A percentile compares a stretch with the other conserved stretches of the same genome.
Evolutionary conservation across 805 yeast species (phyloP).

Genomic region (Isabelozyma heimii): DNA sequence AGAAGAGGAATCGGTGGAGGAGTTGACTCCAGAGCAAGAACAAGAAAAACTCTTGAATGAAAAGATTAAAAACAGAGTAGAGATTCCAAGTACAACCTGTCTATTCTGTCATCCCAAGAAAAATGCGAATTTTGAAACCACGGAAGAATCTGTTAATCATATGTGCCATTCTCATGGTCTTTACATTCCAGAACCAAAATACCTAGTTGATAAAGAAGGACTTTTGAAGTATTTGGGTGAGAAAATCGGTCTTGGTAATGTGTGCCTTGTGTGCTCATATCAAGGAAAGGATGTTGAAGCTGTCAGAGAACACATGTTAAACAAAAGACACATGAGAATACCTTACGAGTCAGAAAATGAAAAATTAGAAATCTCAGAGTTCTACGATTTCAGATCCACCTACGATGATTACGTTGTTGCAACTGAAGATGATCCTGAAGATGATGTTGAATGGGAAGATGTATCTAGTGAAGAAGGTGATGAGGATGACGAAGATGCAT

Average conservation of each 20-base stretch:
- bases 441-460: conserved; percentile 41
- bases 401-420: conserved; percentile 32
- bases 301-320: conserved; percentile 81
- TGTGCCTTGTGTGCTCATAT: conserved; percentile 78
- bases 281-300: conserved; percentile 85
- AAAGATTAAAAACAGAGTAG: conserved; percentile 44
- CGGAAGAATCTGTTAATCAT: conserved; percentile 56
- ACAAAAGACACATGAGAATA: conserved; percentile 83
- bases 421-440: conserved; percentile 8
- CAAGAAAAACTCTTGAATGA: conserved; percentile 45
- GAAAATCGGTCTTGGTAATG: conserved; percentile 76
- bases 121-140: conserved; percentile 27
- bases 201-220: conserved; percentile 66
- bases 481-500: conserved; percentile 26
- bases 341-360: conserved; percentile 86
- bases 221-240: conserved; percentile 74
- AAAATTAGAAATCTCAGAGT: conserved; percentile 69
- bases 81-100: conserved; percentile 49
- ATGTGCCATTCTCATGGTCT: conserved; percentile 82
- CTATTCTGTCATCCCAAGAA: conserved; percentile 45
- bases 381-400: conserved; percentile 78
- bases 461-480: conserved; percentile 24
- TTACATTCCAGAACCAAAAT: conserved; percentile 79
- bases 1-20: conserved; percentile 11
- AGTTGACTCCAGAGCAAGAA: conserved; percentile 16